These are phyloP conservation scores for Moesziomyces sp. DNA, from an alignment of 1,284 basidiomycete species.

Conservation along the genomic window DNA sequence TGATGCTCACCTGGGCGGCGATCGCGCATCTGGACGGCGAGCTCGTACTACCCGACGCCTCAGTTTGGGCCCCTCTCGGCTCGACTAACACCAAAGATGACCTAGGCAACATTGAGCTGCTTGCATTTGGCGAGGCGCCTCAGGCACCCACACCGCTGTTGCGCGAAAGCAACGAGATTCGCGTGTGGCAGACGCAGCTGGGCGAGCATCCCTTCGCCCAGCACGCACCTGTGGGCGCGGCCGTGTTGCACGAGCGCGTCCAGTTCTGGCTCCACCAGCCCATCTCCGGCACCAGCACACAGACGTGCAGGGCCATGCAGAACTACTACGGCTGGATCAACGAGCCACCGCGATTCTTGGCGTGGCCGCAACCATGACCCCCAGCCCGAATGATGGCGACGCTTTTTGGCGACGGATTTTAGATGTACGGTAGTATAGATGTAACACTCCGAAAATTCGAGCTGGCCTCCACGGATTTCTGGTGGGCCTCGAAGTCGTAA, in stretches of 20 bases:
- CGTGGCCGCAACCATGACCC: slow-evolving; percentile 8
- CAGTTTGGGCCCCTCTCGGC: slow-evolving; percentile 13
- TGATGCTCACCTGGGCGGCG: slow-evolving; percentile 43
- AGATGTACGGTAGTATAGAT: too few relatives aligned
- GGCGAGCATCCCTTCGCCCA: slow-evolving; percentile 25
- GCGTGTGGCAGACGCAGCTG: slow-evolving; percentile 20
- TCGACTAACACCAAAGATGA: neutral
- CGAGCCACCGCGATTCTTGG: slow-evolving; percentile 22
- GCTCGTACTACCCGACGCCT: slow-evolving; percentile 17
- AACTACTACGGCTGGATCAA: slow-evolving; percentile 39
- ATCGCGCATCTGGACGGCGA: slow-evolving; percentile 11
- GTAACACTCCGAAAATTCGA: too few relatives aligned
- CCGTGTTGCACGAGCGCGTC: slow-evolving; percentile 18
- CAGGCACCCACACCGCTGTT: slow-evolving; percentile 11
- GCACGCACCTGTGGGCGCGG: slow-evolving; percentile 12
- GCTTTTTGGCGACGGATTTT: too few relatives aligned
- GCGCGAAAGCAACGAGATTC: slow-evolving; percentile 1
- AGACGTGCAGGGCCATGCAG: slow-evolving; percentile 20
- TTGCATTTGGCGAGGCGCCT: slow-evolving; percentile 28
- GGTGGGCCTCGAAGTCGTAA: too few relatives aligned
- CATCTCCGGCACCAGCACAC: slow-evolving; percentile 14
- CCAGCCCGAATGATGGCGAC: too few relatives aligned
- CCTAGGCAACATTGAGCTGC: slow-evolving; percentile 12
- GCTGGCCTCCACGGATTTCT: too few relatives aligned
- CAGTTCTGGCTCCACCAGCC: slow-evolving; percentile 43